Evolutionary conservation across 768 basidiomycete species (phyloP).

Genomic region (Boletus tomentosulus): DNA sequence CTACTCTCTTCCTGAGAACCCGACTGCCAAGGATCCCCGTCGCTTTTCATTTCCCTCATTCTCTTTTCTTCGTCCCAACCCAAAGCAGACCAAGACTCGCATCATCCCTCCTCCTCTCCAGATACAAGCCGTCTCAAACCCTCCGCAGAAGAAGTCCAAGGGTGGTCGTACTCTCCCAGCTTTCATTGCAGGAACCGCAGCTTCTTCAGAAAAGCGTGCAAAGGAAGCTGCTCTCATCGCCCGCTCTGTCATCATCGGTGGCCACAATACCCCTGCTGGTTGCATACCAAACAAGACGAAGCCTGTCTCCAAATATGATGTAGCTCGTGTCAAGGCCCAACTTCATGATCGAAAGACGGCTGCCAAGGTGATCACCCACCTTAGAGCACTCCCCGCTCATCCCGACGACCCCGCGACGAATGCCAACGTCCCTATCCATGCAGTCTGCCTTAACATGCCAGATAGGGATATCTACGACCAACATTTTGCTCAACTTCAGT

Average conservation of each 20-base stretch:
- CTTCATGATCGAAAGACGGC: conserved; percentile 65
- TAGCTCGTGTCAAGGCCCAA: conserved; percentile 64
- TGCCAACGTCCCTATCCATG: conserved; percentile 57
- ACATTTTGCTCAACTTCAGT: conserved; percentile 54
- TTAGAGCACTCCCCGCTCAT: conserved; percentile 51
- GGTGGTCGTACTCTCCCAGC: conserved; percentile 32
- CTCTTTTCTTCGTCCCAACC: conserved; percentile 37
- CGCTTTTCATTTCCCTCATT: conserved; percentile 50
- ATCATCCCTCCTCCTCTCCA: conserved; percentile 6
- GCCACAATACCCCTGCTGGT: conserved; percentile 26
- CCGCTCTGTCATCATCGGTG: conserved; percentile 67
- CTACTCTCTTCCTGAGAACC: conserved; percentile 13
- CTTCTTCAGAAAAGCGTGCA: conserved; percentile 54
- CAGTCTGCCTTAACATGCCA: conserved; percentile 63
- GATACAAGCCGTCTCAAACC: conserved; percentile 26
- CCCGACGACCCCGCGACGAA: conserved; percentile 7
- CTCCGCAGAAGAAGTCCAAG: conserved; percentile 40
- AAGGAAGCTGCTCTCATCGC: conserved; percentile 59
- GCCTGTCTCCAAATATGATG: conserved; percentile 43
- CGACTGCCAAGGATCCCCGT: conserved; percentile 27
- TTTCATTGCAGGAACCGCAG: conserved; percentile 26
- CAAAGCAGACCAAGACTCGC: conserved; percentile 25
- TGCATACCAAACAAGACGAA: conserved; percentile 37
- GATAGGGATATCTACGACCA: conserved; percentile 60
- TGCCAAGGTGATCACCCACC: conserved; percentile 66